Evolutionary conservation across 768 basidiomycete species (phyloP).

Genomic region (Lactifluus echinatus): DNA sequence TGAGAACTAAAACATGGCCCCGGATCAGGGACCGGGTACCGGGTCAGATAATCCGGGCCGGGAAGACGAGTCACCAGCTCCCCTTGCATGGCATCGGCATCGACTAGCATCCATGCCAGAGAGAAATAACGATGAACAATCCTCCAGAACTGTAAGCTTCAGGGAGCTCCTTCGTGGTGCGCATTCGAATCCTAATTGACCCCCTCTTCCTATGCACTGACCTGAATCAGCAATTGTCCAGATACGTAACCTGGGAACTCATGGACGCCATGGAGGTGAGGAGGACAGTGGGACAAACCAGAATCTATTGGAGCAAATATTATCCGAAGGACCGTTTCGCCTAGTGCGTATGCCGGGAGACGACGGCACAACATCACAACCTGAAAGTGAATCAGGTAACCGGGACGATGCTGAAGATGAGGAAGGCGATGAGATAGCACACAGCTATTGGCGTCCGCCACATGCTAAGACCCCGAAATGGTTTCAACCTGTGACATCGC

Average conservation of each 20-base stretch:
- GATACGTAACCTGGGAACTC: neutral
- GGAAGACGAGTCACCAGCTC: no score
- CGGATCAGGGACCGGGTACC: constrained; percentile 7
- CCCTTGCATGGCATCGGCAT: no score
- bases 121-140: neutral
- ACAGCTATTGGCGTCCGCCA: constrained; percentile 16
- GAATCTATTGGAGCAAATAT: neutral
- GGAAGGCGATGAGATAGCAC: constrained; percentile 24
- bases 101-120: neutral
- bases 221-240: constrained; percentile 2
- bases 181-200: neutral
- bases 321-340: constrained; percentile 5
- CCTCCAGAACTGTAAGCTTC: neutral
- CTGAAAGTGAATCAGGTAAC: neutral
- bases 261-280: neutral
- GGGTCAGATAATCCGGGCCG: neutral
- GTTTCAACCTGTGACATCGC: constrained; percentile 41
- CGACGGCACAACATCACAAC: neutral
- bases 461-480: constrained; percentile 26
- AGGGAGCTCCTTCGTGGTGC: constrained; percentile 6
- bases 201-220: neutral
- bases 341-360: neutral
- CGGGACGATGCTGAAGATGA: constrained; percentile 35
- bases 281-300: neutral
- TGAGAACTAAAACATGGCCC: constrained; percentile 22